phyloP scores from a whole-genome alignment of 768 basidiomycete species.

The Termitomyces eurrhizus region DNA sequence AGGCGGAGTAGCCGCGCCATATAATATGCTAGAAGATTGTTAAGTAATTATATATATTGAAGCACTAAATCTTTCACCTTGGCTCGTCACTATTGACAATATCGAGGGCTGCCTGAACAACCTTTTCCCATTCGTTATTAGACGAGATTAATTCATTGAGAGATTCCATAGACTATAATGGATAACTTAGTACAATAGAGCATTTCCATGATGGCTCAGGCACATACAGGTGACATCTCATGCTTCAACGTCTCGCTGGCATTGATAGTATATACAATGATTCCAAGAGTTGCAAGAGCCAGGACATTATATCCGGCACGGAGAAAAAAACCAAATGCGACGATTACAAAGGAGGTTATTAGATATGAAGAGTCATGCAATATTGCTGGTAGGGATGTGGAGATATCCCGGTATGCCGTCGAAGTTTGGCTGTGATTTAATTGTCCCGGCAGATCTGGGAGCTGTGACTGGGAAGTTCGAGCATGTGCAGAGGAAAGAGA shows the following conservation, averaged over 20 bases:
- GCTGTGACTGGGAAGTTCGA: constrained; percentile 30
- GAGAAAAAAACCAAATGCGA: constrained; percentile 35
- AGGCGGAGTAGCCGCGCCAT: constrained; percentile 38
- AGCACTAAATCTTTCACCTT: constrained; percentile 37
- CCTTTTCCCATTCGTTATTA: constrained; percentile 70
- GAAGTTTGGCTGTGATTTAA: constrained; percentile 42
- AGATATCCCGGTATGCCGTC: constrained; percentile 21
- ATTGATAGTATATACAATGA: constrained; percentile 32
- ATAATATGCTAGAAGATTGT: constrained; percentile 23
- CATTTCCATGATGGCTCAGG: neutral
- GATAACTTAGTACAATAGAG: constrained; percentile 8
- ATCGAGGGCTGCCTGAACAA: constrained; percentile 64
- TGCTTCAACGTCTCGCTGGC: constrained; percentile 33
- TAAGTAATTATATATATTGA: constrained; percentile 4
- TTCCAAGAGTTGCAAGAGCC: constrained; percentile 34
- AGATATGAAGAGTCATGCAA: constrained; percentile 35
- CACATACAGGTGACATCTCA: constrained; percentile 55
- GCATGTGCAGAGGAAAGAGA: constrained; percentile 36
- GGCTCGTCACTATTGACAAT: constrained; percentile 68
- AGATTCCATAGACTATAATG: constrained; percentile 54
- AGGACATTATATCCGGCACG: constrained; percentile 40
- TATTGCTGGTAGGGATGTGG: constrained; percentile 19
- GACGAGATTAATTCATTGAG: constrained; percentile 66
- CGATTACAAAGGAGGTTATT: constrained; percentile 35
- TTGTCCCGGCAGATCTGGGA: constrained; percentile 38